A percentile compares a stretch with the other conserved stretches of the same genome.
These are phyloP conservation scores for Talaromyces sp. DNA, from an alignment of 2,329 filamentous ascomycete species.

Conservation along the genomic window DNA sequence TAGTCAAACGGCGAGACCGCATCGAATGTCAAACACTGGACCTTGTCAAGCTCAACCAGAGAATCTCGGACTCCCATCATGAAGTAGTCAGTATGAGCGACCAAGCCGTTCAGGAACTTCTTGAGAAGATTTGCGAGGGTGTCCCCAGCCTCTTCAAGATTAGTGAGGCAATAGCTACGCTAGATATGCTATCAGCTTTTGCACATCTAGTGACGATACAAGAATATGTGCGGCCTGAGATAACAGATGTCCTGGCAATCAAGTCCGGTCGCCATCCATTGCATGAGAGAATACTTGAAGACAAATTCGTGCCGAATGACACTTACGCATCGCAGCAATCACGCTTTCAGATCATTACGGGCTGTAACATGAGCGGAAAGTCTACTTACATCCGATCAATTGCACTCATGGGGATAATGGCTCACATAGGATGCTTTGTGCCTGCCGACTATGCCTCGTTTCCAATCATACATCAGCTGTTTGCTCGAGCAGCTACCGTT, in stretches of 20 bases:
- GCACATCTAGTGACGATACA: constrained; percentile 68
- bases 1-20: constrained; percentile 66
- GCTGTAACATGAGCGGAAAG: constrained; percentile 98
- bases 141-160: constrained; percentile 76
- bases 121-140: constrained; percentile 68
- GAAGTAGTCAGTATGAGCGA: constrained; percentile 85
- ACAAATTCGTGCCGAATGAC: constrained; percentile 81
- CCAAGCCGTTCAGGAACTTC: constrained; percentile 67
- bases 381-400: constrained; percentile 89
- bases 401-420: constrained; percentile 85
- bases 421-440: constrained; percentile 87
- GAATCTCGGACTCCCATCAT: constrained; percentile 76
- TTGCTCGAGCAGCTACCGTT: constrained; percentile 81
- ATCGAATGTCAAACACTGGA: constrained; percentile 86
- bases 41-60: constrained; percentile 75
- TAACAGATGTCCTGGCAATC: constrained; percentile 68
- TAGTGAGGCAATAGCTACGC: constrained; percentile 78
- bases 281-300: constrained; percentile 67
- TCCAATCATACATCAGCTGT: constrained; percentile 76
- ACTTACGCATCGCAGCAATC: constrained; percentile 78
- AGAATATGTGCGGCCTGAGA: constrained; percentile 67
- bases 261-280: constrained; percentile 76
- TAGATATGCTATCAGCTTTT: constrained; percentile 83
- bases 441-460: constrained; percentile 82
- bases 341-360: constrained; percentile 89